These are phyloP conservation scores for Sclerotinia trifoliorum DNA, from an alignment of 2,329 filamentous ascomycete species.

Conservation along the genomic window DNA sequence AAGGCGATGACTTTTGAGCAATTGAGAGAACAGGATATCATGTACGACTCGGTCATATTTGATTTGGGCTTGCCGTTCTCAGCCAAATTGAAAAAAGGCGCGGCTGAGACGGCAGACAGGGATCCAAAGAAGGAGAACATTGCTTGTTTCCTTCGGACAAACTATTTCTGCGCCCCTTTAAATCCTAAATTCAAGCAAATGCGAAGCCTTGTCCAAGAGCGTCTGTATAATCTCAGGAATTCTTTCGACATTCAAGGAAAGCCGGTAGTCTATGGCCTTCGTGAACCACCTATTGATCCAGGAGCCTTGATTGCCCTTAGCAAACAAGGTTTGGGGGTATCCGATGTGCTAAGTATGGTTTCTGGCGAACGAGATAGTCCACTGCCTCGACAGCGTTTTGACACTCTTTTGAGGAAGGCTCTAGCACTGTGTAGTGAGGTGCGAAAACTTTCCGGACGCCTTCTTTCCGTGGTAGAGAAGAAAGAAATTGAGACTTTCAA, in stretches of 20 bases:
- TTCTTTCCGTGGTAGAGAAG: neutral
- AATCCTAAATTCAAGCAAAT: conserved; percentile 8
- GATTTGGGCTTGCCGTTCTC: neutral
- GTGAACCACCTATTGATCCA: neutral
- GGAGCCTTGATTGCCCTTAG: neutral
- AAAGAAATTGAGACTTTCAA: neutral
- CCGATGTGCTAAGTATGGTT: neutral
- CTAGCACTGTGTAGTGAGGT: neutral
- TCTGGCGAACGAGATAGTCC: neutral
- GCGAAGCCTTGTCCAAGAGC: conserved; percentile 3
- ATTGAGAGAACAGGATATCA: neutral
- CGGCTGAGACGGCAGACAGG: neutral
- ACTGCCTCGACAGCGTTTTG: neutral
- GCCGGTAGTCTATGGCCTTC: neutral
- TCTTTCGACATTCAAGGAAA: conserved; percentile 1
- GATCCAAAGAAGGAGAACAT: conserved; percentile 4
- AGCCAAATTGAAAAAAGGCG: neutral
- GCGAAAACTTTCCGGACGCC: neutral
- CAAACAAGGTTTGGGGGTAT: neutral
- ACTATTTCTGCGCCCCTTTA: neutral
- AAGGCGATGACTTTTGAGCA: conserved; percentile 1
- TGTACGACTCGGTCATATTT: neutral
- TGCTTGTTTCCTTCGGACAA: neutral
- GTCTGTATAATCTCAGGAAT: neutral
- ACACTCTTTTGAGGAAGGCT: neutral